These are phyloP conservation scores for Podochytrium sp. DNA, from an alignment of 192 early-diverging fungal genomes.

Conservation along the genomic window DNA sequence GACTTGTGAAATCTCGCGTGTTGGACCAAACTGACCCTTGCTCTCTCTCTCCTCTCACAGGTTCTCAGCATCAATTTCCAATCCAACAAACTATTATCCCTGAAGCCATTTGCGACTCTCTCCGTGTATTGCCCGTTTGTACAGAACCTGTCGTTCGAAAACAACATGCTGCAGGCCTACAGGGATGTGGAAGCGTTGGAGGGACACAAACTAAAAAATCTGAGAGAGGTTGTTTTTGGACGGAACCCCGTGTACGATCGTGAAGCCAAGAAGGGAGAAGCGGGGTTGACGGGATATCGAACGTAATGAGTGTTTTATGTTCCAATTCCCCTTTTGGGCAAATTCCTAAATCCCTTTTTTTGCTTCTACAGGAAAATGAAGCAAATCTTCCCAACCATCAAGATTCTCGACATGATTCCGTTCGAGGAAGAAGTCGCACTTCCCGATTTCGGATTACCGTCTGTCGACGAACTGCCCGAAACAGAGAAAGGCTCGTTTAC, in stretches of 20 bases:
- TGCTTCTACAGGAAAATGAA: constrained; percentile 36
- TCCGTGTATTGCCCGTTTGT: constrained; percentile 38
- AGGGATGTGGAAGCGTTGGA: constrained; percentile 40
- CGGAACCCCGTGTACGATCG: constrained; percentile 43
- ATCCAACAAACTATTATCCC: constrained; percentile 30
- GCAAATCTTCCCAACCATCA: constrained; percentile 45
- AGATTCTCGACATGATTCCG: constrained; percentile 43
- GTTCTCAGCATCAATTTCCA: constrained; percentile 43
- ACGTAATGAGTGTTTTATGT: constrained; percentile 21
- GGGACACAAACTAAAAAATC: constrained; percentile 33
- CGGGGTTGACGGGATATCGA: constrained; percentile 30
- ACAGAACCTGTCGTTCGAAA: constrained; percentile 42
- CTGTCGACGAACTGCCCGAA: constrained; percentile 34
- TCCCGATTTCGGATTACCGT: constrained; percentile 27
- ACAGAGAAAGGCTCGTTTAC: constrained; percentile 37
- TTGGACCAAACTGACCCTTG: not conserved
- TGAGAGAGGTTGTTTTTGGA: constrained; percentile 40
- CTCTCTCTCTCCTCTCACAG: constrained; percentile 12
- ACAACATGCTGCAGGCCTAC: constrained; percentile 37
- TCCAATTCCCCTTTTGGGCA: not conserved
- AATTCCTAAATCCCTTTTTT: not conserved
- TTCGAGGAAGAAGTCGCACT: constrained; percentile 42
- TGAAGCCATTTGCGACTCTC: constrained; percentile 37
- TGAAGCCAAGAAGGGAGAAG: constrained; percentile 41
- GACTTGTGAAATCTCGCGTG: not conserved